Evolutionary conservation across 2,329 filamentous ascomycete species (phyloP).

Genomic region (Calonectria crousiana): DNA sequence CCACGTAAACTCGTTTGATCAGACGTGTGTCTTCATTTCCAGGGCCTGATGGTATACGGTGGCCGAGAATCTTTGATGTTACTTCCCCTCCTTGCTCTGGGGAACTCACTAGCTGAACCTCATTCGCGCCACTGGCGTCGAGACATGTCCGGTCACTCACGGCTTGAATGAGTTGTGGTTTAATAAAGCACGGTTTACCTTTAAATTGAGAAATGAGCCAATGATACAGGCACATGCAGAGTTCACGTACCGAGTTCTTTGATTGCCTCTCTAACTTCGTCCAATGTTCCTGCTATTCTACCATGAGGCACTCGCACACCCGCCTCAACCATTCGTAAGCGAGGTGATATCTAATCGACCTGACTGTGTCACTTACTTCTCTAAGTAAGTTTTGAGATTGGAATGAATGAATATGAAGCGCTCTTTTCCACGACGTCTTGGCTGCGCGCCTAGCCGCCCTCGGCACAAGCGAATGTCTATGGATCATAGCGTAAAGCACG

Average conservation of each 20-base stretch:
- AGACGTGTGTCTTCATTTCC: slow-evolving; percentile 6
- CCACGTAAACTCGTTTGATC: slow-evolving; percentile 52
- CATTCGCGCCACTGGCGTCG: slow-evolving; percentile 25
- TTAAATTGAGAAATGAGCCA: not conserved
- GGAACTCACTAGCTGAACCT: slow-evolving; percentile 20
- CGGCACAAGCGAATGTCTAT: not conserved
- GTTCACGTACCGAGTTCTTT: slow-evolving; percentile 39
- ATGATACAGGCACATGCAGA: rapidly evolving
- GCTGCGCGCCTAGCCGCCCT: not conserved
- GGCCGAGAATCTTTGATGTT: slow-evolving; percentile 37
- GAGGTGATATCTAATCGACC: not conserved
- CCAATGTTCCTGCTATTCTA: slow-evolving; percentile 31
- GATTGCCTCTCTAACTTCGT: slow-evolving; percentile 37
- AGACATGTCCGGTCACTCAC: slow-evolving; percentile 19
- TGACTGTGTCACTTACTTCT: slow-evolving; percentile 31
- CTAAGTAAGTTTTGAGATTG: slow-evolving; percentile 45
- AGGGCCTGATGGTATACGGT: slow-evolving; percentile 2
- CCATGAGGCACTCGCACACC: slow-evolving; percentile 43
- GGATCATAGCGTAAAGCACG: not conserved
- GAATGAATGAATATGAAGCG: slow-evolving; percentile 45
- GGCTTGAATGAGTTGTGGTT: slow-evolving; percentile 43
- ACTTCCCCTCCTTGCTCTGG: slow-evolving; percentile 31
- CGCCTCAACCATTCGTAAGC: slow-evolving; percentile 33
- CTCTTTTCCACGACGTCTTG: not conserved
- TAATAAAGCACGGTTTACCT: slow-evolving; percentile 43